Percentiles rank a stretch among this genome's conserved stretches.
Evolutionary conservation across 352 stramenopile genomes (phyloP).

Genomic region (Pythium chondricola): DNA sequence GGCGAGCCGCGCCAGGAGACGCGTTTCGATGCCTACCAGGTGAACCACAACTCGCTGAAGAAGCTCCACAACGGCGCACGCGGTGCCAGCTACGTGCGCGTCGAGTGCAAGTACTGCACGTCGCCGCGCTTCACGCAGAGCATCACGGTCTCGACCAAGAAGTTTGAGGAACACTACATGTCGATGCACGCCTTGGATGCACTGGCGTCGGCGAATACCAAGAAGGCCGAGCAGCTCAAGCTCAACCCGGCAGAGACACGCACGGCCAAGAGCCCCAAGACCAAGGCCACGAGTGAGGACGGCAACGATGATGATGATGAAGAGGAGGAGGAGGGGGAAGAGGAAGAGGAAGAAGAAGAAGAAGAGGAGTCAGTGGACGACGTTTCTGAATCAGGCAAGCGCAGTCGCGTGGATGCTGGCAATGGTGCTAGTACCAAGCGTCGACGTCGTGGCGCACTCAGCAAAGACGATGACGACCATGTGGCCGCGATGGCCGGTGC

Average conservation of each 20-base stretch:
- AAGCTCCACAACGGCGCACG: constrained; percentile 17
- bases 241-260: not conserved
- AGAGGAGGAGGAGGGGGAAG: not conserved
- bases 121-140: constrained; percentile 24
- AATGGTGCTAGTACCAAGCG: constrained; percentile 4
- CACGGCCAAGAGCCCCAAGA: too few relatives aligned
- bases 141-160: constrained; percentile 26
- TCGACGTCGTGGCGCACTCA: constrained; percentile 3
- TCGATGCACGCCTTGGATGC: constrained; percentile 18
- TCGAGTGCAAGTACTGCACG: constrained; percentile 24
- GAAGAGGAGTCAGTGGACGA: not conserved
- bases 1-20: constrained; percentile 7
- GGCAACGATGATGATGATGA: not conserved
- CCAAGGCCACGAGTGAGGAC: too few relatives aligned
- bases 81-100: constrained; percentile 13
- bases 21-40: constrained; percentile 20
- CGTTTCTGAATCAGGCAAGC: not conserved
- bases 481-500: constrained; percentile 15
- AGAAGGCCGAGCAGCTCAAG: constrained; percentile 3
- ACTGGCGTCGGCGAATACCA: constrained; percentile 12
- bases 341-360: too few relatives aligned
- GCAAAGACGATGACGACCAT: constrained; percentile 13
- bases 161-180: constrained; percentile 27
- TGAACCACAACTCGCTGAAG: constrained; percentile 23
- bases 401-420: not conserved